Evolutionary conservation across 73 alveolate species (phyloP).

Genomic region (Tetrahymena elliotti): DNA sequence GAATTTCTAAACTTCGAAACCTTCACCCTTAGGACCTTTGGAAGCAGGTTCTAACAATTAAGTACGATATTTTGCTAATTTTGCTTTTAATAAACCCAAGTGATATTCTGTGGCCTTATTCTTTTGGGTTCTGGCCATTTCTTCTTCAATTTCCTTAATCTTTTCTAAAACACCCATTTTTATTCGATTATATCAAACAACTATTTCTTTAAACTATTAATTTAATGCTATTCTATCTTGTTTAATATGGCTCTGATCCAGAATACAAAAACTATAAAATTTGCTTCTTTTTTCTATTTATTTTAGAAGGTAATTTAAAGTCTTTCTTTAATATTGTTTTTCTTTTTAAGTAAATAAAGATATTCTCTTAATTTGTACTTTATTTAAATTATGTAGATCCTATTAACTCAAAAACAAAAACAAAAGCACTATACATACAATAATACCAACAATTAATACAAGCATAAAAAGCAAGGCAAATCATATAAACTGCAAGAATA

Average conservation of each 20-base stretch:
- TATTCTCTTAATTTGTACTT: not conserved
- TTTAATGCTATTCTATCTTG: not conserved
- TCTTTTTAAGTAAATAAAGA: not conserved
- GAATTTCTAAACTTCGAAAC: constrained; percentile 98
- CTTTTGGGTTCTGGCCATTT: constrained; percentile 98
- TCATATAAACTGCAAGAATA: too few relatives aligned
- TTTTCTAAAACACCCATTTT: constrained; percentile 90
- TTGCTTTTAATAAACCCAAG: constrained; percentile 90
- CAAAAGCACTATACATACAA: not conserved
- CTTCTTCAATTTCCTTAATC: constrained; percentile 94
- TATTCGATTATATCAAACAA: not conserved
- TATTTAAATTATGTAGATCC: not conserved
- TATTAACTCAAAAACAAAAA: not conserved
- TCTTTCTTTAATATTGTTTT: not conserved
- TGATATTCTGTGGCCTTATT: constrained; percentile 99
- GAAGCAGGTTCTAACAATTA: constrained; percentile 83
- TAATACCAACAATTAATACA: not conserved
- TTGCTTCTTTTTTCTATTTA: not conserved
- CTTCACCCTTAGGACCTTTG: constrained; percentile 94
- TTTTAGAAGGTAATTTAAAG: not conserved
- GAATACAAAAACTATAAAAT: not conserved
- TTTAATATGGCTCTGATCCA: not conserved
- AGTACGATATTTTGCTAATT: constrained; percentile 70
- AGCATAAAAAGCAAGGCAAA: not conserved
- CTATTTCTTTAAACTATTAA: constrained; percentile 6